Base-by-base conservation (phyloP, 176 grass and related monocot genomes). In the Avena sativa region DNA sequence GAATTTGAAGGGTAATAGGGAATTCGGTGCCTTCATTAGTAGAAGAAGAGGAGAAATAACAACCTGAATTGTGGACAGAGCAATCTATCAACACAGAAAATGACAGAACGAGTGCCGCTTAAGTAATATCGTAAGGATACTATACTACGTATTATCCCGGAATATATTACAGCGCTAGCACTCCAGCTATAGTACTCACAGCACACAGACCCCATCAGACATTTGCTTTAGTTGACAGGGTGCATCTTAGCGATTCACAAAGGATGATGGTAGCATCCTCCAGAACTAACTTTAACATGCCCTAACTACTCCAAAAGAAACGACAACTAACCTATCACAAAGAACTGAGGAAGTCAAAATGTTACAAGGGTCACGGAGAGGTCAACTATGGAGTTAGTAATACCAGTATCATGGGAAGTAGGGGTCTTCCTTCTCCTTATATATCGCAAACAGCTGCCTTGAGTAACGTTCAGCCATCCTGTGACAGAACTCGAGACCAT, bases 381-480 rank as follows among this genome's bases (percentile, higher is more conserved):
- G 46, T 76, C 38, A 83, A 4, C 12, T 36, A 83, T 47, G 38
- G 46, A 40, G 40, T 2, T 34, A 28, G 26, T 15, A 44, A 73
- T 69, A 66, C 13, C 68, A 76, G 23, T 69, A 12, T 75, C 83
- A 88, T 82, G 91, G 89, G 76, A 98, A 93, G 70, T 89, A 89
- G n/a, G 89, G 86, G 46, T 92, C 93, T 66, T 98, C 95, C 85
- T 87, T 89, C 12, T 82, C 79, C 81, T 71, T 79, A 56, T 91
- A 98, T 79, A 98, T 98, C 57, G 21, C 25, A 81, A 98, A 98
- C 30, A 98, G 76, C 79, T 98, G 96, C 40, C 86, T 95, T 11
- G 93, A 93, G 71, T 93, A 93, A 69, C 20, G 83, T 16, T 19
- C 69, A 51, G 93, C 91, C n/a, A 94, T 30, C 51, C 76, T 89